Conservation (phyloP, 2,329 filamentous ascomycete species). For the Beauveria scarabaeidicola region DNA sequence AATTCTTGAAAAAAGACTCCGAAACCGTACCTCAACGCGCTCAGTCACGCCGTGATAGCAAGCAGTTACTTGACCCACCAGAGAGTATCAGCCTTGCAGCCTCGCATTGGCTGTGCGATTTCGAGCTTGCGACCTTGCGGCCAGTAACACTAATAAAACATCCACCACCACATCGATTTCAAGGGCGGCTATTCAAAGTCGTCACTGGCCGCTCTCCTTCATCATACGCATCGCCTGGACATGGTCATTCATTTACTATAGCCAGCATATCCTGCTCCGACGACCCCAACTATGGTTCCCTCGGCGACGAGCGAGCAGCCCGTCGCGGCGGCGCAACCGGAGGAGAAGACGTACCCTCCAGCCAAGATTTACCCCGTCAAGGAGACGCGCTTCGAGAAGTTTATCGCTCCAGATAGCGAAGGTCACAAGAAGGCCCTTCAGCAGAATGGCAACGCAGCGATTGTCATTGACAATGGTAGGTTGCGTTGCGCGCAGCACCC, state of each 20-base stretch:
- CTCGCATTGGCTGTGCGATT: slow-evolving; percentile 20
- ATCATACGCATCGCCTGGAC: slow-evolving; percentile 4
- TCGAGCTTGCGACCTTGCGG: slow-evolving; percentile 12
- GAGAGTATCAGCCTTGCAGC: slow-evolving; percentile 27
- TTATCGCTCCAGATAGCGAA: slow-evolving; percentile 47
- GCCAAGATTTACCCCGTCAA: slow-evolving; percentile 52
- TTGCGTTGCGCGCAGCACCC: not conserved
- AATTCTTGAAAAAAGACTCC: not conserved
- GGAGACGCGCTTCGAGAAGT: slow-evolving; percentile 53
- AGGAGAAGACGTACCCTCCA: slow-evolving; percentile 39
- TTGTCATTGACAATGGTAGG: slow-evolving; percentile 95
- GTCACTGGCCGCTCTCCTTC: slow-evolving; percentile 9
- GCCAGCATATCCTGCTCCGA: not conserved
- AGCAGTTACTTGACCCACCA: slow-evolving; percentile 14
- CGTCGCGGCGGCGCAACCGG: slow-evolving; percentile 21
- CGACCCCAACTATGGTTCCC: slow-evolving; percentile 37
- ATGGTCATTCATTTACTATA: slow-evolving; percentile 9
- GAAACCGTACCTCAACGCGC: not conserved
- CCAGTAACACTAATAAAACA: slow-evolving; percentile 16
- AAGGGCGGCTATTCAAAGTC: slow-evolving; percentile 11
- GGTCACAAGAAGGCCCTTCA: slow-evolving; percentile 62
- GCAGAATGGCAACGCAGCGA: slow-evolving; percentile 56
- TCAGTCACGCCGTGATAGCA: not conserved
- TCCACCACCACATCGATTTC: slow-evolving; percentile 20
- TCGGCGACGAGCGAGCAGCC: slow-evolving; percentile 41